A percentile compares a stretch with the other conserved stretches of the same genome.
phyloP scores from a whole-genome alignment of 202 grass and related monocot species.

The Schoenoplectus tabernaemontani region DNA sequence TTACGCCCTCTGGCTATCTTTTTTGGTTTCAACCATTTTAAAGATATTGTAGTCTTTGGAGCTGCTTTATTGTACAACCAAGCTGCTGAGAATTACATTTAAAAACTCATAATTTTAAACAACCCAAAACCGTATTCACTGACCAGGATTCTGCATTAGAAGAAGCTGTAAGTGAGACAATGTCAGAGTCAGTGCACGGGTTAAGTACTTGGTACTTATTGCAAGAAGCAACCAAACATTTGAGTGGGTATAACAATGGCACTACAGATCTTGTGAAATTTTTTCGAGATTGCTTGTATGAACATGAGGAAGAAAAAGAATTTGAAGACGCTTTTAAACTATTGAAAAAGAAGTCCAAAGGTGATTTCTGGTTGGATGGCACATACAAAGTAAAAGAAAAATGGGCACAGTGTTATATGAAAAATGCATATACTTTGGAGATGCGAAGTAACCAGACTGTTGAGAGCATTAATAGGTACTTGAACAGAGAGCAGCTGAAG shows the following conservation, averaged over 20 bases:
- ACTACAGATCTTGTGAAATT: conserved; percentile 8
- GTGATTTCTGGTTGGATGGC: conserved; percentile 14
- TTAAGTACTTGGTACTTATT: conserved; percentile 23
- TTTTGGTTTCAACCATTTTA: conserved; percentile 33
- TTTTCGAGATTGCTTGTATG: conserved; percentile 24
- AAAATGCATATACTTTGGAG: conserved; percentile 23
- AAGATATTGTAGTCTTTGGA: conserved; percentile 26
- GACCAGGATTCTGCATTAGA: conserved; percentile 23
- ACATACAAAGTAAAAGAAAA: conserved; percentile 29
- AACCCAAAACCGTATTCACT: conserved; percentile 37
- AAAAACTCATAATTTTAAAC: conserved; percentile 24
- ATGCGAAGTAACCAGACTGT: conserved; percentile 20
- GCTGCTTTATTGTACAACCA: conserved; percentile 25
- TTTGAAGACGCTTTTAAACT: conserved; percentile 24
- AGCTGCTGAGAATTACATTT: conserved; percentile 25
- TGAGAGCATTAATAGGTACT: conserved; percentile 26
- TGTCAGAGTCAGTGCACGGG: conserved; percentile 17
- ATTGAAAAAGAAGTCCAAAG: conserved; percentile 19
- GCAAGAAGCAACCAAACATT: conserved; percentile 28
- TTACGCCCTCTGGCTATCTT: conserved; percentile 19
- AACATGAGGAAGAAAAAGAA: conserved; percentile 13
- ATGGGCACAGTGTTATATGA: conserved; percentile 30
- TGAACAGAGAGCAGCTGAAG: conserved; percentile 25
- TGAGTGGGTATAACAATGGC: conserved; percentile 15
- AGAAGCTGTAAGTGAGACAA: not conserved